A percentile compares a stretch with the other conserved stretches of the same genome.
These are phyloP conservation scores for Plasmodium sp. DNA, from an alignment of 169 alveolate genomes.

Conservation along the genomic window DNA sequence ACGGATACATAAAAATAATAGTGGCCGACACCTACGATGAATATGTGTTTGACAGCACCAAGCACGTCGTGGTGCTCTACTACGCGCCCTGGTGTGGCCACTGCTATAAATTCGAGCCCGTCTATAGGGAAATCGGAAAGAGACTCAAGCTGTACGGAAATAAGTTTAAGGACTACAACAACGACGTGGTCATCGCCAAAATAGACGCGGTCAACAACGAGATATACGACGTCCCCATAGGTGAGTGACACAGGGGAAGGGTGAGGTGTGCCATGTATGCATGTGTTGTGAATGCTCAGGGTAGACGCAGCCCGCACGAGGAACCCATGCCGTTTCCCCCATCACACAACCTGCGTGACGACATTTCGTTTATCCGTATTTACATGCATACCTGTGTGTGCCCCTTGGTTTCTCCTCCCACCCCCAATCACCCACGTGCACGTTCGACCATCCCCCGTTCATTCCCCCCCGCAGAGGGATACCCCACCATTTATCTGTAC, in stretches of 20 bases:
- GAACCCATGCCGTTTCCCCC: background rate
- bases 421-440: background rate
- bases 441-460: background rate
- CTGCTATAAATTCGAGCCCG: constrained; percentile 94
- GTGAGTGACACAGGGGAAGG: background rate
- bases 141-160: constrained; percentile 34
- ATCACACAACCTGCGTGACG: background rate
- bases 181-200: constrained; percentile 61
- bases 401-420: background rate
- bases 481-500: constrained; percentile 78
- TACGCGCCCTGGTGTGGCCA: constrained; percentile 97
- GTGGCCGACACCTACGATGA: constrained; percentile 87
- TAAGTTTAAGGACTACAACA: constrained; percentile 18
- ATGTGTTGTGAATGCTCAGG: background rate
- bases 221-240: constrained; percentile 39
- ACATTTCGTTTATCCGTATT: background rate
- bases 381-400: background rate
- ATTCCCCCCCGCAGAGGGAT: constrained; percentile 51
- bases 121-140: constrained; percentile 84
- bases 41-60: constrained; percentile 81
- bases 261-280: background rate
- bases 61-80: constrained; percentile 89
- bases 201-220: constrained; percentile 72
- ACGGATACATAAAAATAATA: constrained; percentile 73
- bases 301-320: background rate